phyloP scores from a whole-genome alignment of 495 filamentous ascomycete species.

The Penicillium malachiteum region DNA sequence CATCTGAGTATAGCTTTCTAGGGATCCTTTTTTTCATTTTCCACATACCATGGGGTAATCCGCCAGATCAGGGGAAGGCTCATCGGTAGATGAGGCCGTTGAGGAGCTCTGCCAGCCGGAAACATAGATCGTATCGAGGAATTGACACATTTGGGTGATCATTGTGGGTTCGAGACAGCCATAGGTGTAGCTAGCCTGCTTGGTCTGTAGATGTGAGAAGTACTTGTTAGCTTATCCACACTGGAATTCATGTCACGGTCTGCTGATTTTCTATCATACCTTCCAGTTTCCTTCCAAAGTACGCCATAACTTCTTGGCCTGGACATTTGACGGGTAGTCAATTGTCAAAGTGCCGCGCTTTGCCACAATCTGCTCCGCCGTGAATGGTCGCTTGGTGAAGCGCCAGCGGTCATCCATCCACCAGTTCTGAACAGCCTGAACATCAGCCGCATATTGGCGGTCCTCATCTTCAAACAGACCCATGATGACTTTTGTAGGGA shows the following conservation, averaged over 20 bases:
- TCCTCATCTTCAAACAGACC: constrained; percentile 70
- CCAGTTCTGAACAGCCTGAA: constrained; percentile 86
- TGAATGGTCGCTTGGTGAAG: constrained; percentile 88
- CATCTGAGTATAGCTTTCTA: not conserved
- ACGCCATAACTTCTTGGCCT: constrained; percentile 92
- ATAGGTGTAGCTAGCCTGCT: constrained; percentile 88
- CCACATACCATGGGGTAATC: constrained; percentile 89
- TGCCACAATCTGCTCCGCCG: constrained; percentile 92
- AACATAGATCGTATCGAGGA: constrained; percentile 96
- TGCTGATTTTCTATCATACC: constrained; percentile 42
- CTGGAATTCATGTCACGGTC: not conserved
- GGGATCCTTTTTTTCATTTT: not conserved
- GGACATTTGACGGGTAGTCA: constrained; percentile 82
- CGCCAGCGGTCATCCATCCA: constrained; percentile 92
- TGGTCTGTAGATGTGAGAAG: constrained; percentile 51
- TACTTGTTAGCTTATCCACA: constrained; percentile 3
- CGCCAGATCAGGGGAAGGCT: constrained; percentile 95
- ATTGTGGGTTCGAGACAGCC: constrained; percentile 97
- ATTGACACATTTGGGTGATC: constrained; percentile 99
- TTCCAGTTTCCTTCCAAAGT: constrained; percentile 83
- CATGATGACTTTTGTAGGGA: constrained; percentile 35
- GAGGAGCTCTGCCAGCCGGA: constrained; percentile 99
- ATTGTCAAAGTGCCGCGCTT: constrained; percentile 93
- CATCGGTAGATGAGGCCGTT: constrained; percentile 88
- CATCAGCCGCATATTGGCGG: constrained; percentile 73